Evolutionary conservation across 305 asterid genomes (phyloP), one percentile per base, ranked within the genome.

Genomic region (Euphrasia arctica): DNA sequence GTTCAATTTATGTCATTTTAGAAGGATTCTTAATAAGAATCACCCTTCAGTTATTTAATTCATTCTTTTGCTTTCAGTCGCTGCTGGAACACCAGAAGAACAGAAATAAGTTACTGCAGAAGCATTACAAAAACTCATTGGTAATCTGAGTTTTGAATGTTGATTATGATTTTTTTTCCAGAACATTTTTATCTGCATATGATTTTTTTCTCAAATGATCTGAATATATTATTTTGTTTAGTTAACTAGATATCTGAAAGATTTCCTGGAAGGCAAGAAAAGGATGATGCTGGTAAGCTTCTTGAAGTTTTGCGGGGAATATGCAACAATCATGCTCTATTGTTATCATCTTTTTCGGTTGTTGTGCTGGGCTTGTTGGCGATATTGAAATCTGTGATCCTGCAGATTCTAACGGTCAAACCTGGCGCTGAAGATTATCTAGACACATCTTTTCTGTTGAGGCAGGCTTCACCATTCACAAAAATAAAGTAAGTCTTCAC

Each of bases 241-340:
- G 98, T 75, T 92, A 64, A 89, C 98, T 43, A 87, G 87, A 74
- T 92, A 85, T 72, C 76, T 92, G 77, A 80, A 83, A 74, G 96
- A 88, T 67, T 92, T 84, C 77, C 67, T 92, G 80, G 98, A 92
- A 83, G 98, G 98, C 77, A 92, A 85, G 94, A 92, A 89, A 78
- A 86, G 95, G 72, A 92, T 92, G 98, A 76, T 85, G 61, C 65
- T 92, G 97, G 98, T 92, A 75, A 68, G 88, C 71, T 66, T 47
- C 66, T 62, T 69, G 34, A 27, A 15, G 42, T 72, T 76, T 56
- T 54, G 36, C 27, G 36, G 41, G 43, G 34, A 25, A 5, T 15
- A 28, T 63, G 57, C 47, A 52, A 56, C 42, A 58, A 47, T 52
- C 64, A 43, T 49, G 50, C 42, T 58, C 56, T 36, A 34, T 60